Evolutionary conservation across 169 alveolate genomes (phyloP).

Genomic region (Blepharisma undulans): DNA sequence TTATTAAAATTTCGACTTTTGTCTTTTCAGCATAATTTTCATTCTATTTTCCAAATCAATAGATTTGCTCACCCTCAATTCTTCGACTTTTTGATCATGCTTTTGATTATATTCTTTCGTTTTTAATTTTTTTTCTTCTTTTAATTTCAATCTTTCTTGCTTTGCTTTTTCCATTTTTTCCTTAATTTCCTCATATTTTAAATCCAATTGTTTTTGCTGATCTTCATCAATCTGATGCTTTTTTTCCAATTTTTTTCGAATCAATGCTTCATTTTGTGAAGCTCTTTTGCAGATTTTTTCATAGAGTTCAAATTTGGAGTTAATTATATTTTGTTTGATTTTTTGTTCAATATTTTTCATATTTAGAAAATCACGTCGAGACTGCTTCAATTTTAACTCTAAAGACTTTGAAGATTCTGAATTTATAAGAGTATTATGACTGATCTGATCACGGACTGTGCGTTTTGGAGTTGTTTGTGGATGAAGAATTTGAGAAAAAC

Average conservation of each 20-base stretch:
- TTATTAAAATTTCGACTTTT: not conserved
- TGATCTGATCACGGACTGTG: not conserved
- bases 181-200: not conserved
- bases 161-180: not conserved
- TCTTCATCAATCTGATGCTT: not conserved
- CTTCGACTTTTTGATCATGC: not conserved
- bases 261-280: not conserved
- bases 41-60: not conserved
- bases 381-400: not conserved
- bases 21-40: not conserved
- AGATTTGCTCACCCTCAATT: not conserved
- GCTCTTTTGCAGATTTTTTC: not conserved
- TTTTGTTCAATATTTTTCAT: not conserved
- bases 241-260: not conserved
- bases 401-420: not conserved
- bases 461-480: not conserved
- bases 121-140: not conserved
- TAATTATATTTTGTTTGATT: not conserved
- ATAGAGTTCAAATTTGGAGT: not conserved
- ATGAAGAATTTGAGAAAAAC: not conserved
- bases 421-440: not conserved
- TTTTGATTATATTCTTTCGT: not conserved
- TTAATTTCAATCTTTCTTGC: not conserved
- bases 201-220: not conserved
- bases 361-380: not conserved